Evolutionary conservation across 495 filamentous ascomycete genomes (phyloP), one percentile per base, ranked within the genome.

Genomic region (Podospora appendiculata): DNA sequence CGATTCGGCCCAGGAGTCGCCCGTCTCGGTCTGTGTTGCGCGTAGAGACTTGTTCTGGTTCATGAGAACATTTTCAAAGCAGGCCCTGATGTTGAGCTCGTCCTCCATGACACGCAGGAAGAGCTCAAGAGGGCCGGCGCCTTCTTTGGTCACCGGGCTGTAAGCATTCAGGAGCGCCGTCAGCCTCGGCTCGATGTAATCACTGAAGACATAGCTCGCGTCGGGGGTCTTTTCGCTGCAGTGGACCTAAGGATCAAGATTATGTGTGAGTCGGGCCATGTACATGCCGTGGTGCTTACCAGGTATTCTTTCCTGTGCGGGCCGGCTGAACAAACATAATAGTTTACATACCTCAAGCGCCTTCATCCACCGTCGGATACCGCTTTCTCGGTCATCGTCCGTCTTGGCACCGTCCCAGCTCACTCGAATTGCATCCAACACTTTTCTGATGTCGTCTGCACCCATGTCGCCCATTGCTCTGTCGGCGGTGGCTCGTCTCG

Each of bases 41-140:
- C 47, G 47, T 17, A 48, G 17, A 17, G 16, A 40, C 16, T 48
- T 48, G 9, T 48, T 48, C n/a, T 48, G 47, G 35, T 40, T 48
- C 16, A 48, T 48, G 6, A 48, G 17, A 6, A 35, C 33, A 16
- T 48, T 48, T 19, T 48, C 47, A 17, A 48, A 48, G n/a, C 47
- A 48, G 10, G 40, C 47, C 8, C 47, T 11, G 35, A 48, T 48
- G 47, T 48, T 39, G 10, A 35, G 3, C n/a, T 48, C 47, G 35
- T 48, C 35, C 8, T 3, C 16, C 47, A 48, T 48, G 14, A 19
- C 10, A 11, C 36, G 16, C 14, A 48, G 13, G 35, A 48, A 48
- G 8, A 35, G n/a, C 6, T 41, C 36, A 5, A 48, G 47, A 25
- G 45, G 45, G 6, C 13, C 18, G 13, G 25, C 42, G 1, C 13